Evolutionary conservation across 257 asterid genomes (phyloP), one percentile per base, ranked within the genome.

Genomic region (Solanum virginianum): DNA sequence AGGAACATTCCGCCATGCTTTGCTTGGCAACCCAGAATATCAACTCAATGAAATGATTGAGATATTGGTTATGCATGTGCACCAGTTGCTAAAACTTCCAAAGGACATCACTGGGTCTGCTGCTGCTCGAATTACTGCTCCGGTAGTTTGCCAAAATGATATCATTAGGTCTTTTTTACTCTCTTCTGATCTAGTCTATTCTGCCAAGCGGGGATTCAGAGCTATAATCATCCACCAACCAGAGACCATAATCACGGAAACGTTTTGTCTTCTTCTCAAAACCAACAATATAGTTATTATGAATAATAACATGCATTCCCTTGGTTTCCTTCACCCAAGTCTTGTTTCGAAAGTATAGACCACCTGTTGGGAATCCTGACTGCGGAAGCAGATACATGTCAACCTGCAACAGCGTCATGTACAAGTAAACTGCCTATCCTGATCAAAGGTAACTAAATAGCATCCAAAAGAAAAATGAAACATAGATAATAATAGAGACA

Each of bases 341-440:
- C 89, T 90, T 86, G 94, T 95, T 97, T 94, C 90, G 95, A 94
- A 97, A 97, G 93, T 94, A 97, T 87, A 97, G 89, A 53, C 99
- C 98, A 51, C 99, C 99, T 0, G 98, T 97, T 16, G 99, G 99
- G 91, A 97, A 97, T 13, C 98, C 99, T 3, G 84, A 90, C 84
- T 94, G 99, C 22, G 99, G 99, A 49, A 97, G 95, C 85, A 97
- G 89, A 90, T 95, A 97, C 85, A 95, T 83, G 81, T 97, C 99
- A 60, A 95, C 99, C 99, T 96, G 92, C 88, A 92, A 71, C 16
- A 65, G 82, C 49, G 32, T 66, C 36, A 66, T 86, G 24, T 51
- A 54, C 63, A 74, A 5, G 51, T 74, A 39, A 80, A 68, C 71
- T 71, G 55, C 57, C 65, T 80, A 56, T 24, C 70, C 22, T 36